Evolutionary conservation across 2,329 filamentous ascomycete genomes (phyloP), one percentile per base, ranked within the genome.

Genomic region (Pseudohalonectria lignicola): DNA sequence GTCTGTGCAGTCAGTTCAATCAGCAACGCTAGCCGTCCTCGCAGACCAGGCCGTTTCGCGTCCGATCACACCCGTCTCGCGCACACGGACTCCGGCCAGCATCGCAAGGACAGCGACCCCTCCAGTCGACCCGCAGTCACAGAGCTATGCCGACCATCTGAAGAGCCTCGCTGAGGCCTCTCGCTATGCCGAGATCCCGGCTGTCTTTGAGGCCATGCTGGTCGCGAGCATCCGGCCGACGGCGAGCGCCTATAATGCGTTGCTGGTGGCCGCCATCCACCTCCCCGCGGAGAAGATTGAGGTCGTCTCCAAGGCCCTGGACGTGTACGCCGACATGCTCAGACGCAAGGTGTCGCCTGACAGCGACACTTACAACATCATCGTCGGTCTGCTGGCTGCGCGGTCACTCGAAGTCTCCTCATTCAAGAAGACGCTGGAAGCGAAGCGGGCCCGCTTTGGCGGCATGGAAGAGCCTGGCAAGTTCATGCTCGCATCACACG

Each of bases 321-420:
- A 94, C 63, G 84, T 98, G 37, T 98, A 96, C 59, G 82, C 87
- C 13, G 88, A 96, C 56, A 96, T 98, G 92, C 77, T 94, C 49
- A 79, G 82, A 47, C 82, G 88, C 46, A 82, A 81, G 49, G 80
- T 96, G 18, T 64, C 74, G 16, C 88, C 90, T 7, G 82, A 95
- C 55, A 78, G 79, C 39, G 76, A 83, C 41, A 96, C 90, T 0
- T 96, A 94, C 61, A 79, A 86, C 53, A 87, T 87, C 25, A 68
- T 98, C 15, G 83, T 98, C 39, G 78, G 82, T 41, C 67, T 95
- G 29, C 69, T 98, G 37, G 82, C 88, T 15, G 74, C 78, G 12
- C 79, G 87, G 46, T 87, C 86, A 29, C 69, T 93, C 34, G 83
- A 94, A 53, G 80, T 90, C 7, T 72, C 80, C 17, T 70, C 74